Conservation (phyloP, 257 asterid species). For the Cinchona pubescens region DNA sequence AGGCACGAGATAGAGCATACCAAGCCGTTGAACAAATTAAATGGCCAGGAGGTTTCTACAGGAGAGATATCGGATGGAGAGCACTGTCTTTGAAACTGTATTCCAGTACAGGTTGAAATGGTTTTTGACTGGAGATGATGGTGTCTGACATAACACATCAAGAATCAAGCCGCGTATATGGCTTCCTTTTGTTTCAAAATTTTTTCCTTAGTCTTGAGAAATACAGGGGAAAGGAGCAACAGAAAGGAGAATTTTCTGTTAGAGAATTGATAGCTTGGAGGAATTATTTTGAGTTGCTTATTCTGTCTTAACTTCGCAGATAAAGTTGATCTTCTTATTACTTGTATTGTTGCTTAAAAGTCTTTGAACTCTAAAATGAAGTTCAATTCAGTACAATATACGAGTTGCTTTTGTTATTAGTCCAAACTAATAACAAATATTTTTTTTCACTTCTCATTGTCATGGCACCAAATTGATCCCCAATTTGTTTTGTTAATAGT, state of each 20-base stretch:
- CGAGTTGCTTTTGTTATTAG: too few relatives aligned
- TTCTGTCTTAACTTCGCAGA: not conserved
- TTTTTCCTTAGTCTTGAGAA: not conserved
- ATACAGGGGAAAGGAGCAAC: not conserved
- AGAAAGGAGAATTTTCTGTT: not conserved
- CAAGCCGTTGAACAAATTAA: slow-evolving; percentile 59
- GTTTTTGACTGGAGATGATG: not conserved
- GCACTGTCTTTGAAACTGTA: slow-evolving; percentile 48
- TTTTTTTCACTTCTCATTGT: too few relatives aligned
- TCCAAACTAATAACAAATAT: too few relatives aligned
- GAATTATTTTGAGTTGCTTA: not conserved
- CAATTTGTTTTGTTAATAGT: too few relatives aligned
- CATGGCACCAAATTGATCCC: too few relatives aligned
- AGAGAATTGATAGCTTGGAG: not conserved
- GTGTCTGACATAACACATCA: not conserved
- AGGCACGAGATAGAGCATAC: slow-evolving; percentile 80
- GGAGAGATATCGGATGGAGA: slow-evolving; percentile 93
- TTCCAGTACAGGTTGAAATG: slow-evolving; percentile 13
- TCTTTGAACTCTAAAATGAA: too few relatives aligned
- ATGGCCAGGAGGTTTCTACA: slow-evolving; percentile 73
- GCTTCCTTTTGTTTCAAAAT: too few relatives aligned
- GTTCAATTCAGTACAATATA: too few relatives aligned
- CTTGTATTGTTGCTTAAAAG: too few relatives aligned
- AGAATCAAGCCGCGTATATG: not conserved
- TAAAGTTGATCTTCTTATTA: too few relatives aligned